phyloP scores from a whole-genome alignment of 129 eudicot genomes.

The Helichrysum umbraculigerum region DNA sequence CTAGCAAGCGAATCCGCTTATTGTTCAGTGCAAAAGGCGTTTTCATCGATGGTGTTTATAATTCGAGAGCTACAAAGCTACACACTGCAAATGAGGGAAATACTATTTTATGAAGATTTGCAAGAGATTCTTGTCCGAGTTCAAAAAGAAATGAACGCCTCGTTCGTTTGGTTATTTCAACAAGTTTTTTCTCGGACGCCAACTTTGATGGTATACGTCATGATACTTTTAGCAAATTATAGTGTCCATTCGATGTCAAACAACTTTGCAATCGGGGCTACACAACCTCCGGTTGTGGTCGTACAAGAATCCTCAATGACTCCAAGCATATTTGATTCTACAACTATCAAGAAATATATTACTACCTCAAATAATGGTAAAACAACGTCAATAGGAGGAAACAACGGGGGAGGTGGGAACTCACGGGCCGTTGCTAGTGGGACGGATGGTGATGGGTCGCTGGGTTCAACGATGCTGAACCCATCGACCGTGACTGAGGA shows the following conservation, averaged over 20 bases:
- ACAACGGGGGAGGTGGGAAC: slow-evolving; percentile 80
- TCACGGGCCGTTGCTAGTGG: slow-evolving; percentile 57
- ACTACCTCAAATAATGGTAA: slow-evolving; percentile 43
- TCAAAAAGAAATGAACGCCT: slow-evolving; percentile 78
- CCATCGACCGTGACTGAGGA: slow-evolving; percentile 44
- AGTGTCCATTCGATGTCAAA: slow-evolving; percentile 72
- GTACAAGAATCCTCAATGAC: background rate
- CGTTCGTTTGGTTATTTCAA: slow-evolving; percentile 92
- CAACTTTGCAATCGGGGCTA: slow-evolving; percentile 41
- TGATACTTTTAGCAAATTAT: slow-evolving; percentile 85
- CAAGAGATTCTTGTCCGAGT: slow-evolving; percentile 71
- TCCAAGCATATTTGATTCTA: slow-evolving; percentile 47
- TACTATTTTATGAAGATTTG: slow-evolving; percentile 65
- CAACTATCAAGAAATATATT: slow-evolving; percentile 38
- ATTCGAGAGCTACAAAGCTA: slow-evolving; percentile 85
- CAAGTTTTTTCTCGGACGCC: slow-evolving; percentile 89
- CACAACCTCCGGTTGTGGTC: slow-evolving; percentile 34
- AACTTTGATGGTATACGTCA: slow-evolving; percentile 79
- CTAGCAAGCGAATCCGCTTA: slow-evolving; percentile 73
- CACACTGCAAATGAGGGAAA: slow-evolving; percentile 76
- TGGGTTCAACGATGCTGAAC: slow-evolving; percentile 28
- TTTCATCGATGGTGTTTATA: slow-evolving; percentile 92
- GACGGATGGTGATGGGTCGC: slow-evolving; percentile 67
- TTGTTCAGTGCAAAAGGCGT: slow-evolving; percentile 78
- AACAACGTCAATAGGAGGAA: slow-evolving; percentile 57